phyloP scores from a whole-genome alignment of 2,329 filamentous ascomycete genomes.

The Trichoderma atrobrunneum region DNA sequence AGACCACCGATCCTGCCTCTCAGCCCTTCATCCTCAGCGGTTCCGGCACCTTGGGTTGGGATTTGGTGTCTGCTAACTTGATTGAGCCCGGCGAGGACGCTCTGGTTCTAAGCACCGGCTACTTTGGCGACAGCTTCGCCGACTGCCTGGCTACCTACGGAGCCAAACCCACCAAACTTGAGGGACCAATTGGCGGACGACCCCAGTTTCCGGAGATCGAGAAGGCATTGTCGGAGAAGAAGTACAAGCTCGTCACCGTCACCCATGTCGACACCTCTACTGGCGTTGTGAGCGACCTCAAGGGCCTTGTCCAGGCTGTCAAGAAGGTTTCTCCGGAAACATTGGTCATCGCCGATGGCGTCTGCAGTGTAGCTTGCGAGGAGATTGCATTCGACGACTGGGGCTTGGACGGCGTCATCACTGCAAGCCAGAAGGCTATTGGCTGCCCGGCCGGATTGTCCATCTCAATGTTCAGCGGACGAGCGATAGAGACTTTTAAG shows the following conservation, averaged over 20 bases:
- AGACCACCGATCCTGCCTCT: constrained; percentile 74
- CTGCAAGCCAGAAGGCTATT: constrained; percentile 95
- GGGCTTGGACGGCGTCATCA: constrained; percentile 89
- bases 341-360: constrained; percentile 87
- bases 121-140: constrained; percentile 94
- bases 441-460: constrained; percentile 91
- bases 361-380: constrained; percentile 94
- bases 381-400: constrained; percentile 95
- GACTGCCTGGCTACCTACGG: constrained; percentile 91
- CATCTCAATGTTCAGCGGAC: constrained; percentile 89
- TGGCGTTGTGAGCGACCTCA: constrained; percentile 88
- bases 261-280: constrained; percentile 98
- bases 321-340: constrained; percentile 87
- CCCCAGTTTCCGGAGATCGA: constrained; percentile 87
- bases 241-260: constrained; percentile 91
- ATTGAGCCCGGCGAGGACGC: constrained; percentile 86
- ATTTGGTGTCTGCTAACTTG: constrained; percentile 90
- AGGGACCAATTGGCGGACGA: constrained; percentile 81
- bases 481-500: constrained; percentile 78
- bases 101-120: constrained; percentile 90
- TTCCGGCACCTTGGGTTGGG: constrained; percentile 95
- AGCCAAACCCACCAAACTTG: constrained; percentile 83
- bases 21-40: constrained; percentile 94
- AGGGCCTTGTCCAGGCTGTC: constrained; percentile 77
- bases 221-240: constrained; percentile 80